These are phyloP conservation scores for Naganishia vishniacii DNA, from an alignment of 768 basidiomycete species.

Conservation along the genomic window DNA sequence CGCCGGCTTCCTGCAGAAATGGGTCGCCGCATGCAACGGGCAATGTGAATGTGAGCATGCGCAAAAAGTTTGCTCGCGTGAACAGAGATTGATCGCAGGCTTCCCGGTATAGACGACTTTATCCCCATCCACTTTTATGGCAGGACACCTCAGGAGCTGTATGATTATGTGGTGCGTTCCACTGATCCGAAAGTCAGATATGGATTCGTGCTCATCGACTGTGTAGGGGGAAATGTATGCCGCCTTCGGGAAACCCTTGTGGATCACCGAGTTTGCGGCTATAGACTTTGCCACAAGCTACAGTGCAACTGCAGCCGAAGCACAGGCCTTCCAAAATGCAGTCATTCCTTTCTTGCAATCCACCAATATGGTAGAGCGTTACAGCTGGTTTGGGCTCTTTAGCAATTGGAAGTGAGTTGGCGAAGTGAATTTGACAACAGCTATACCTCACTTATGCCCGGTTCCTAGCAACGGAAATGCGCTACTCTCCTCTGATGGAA, in stretches of 20 bases:
- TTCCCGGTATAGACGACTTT: slow-evolving; percentile 39
- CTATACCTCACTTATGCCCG: background rate
- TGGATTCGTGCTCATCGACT: background rate
- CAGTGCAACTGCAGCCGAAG: slow-evolving; percentile 30
- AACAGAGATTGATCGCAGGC: too few species aligned
- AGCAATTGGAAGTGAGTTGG: slow-evolving; percentile 8
- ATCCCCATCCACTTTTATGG: slow-evolving; percentile 43
- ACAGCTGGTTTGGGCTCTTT: slow-evolving; percentile 41
- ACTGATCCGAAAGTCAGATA: background rate
- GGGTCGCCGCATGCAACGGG: slow-evolving; percentile 39
- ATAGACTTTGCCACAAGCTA: slow-evolving; percentile 31
- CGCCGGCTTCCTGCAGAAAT: slow-evolving; percentile 25
- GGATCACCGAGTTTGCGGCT: slow-evolving; percentile 36
- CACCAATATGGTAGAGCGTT: slow-evolving; percentile 32
- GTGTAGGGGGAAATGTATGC: slow-evolving; percentile 29
- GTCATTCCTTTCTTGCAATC: slow-evolving; percentile 32
- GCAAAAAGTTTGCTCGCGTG: too few species aligned
- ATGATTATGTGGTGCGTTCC: slow-evolving; percentile 4
- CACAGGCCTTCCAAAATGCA: slow-evolving; percentile 35
- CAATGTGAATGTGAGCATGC: slow-evolving; percentile 30
- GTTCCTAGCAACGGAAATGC: slow-evolving; percentile 28
- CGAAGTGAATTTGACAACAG: background rate
- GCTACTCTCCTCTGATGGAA: slow-evolving; percentile 32
- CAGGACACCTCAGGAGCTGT: slow-evolving; percentile 30
- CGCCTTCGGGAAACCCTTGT: slow-evolving; percentile 32